Percentiles rank a stretch among this genome's conserved stretches.
Evolutionary conservation across 306 rosid species (phyloP).

Genomic region (Adenanthera pavonina): DNA sequence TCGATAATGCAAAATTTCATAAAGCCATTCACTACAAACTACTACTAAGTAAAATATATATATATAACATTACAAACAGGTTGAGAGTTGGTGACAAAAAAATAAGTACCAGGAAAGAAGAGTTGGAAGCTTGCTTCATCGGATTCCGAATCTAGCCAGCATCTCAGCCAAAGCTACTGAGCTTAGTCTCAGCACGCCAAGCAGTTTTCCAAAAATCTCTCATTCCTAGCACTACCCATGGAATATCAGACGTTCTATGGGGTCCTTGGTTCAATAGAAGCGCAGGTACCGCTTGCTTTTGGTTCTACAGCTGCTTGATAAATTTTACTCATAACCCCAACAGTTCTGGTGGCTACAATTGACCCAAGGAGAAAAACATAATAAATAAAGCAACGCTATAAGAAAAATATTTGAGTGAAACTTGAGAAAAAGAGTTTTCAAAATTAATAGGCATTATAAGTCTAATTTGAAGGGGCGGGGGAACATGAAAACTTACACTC

Average conservation of each 20-base stretch:
- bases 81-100: slow-evolving; percentile 1
- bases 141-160: slow-evolving; percentile 84
- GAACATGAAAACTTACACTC: slow-evolving; percentile 63
- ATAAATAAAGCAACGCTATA: background rate
- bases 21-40: too few species aligned
- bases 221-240: slow-evolving; percentile 81
- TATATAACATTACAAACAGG: too few species aligned
- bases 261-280: slow-evolving; percentile 87
- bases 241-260: slow-evolving; percentile 83
- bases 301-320: slow-evolving; percentile 90
- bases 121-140: slow-evolving; percentile 92
- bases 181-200: slow-evolving; percentile 95
- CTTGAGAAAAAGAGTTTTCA: background rate
- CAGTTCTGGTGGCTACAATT: slow-evolving; percentile 84
- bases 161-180: slow-evolving; percentile 94
- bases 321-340: slow-evolving; percentile 89
- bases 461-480: background rate
- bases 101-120: slow-evolving; percentile 78
- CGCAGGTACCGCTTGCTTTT: slow-evolving; percentile 95
- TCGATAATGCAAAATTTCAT: too few species aligned
- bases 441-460: background rate
- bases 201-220: slow-evolving; percentile 91
- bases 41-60: too few species aligned
- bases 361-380: slow-evolving; percentile 4
- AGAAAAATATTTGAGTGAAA: slow-evolving; percentile 16